Conservation (phyloP, 176 grass and related monocot genomes). For the Urochloa ruziziensis region DNA sequence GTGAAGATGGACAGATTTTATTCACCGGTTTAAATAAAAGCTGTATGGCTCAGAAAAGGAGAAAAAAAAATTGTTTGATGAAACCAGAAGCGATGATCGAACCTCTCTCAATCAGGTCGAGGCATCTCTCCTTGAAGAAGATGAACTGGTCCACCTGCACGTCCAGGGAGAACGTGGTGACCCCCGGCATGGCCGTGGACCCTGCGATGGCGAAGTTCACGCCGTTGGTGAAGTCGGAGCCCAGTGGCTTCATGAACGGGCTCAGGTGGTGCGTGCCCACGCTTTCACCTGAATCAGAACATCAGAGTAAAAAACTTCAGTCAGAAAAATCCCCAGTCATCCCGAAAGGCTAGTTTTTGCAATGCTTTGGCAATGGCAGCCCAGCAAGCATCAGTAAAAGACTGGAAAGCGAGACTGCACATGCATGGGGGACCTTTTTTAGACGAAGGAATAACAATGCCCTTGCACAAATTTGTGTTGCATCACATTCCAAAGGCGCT, state of each 20-base stretch:
- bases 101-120: constrained; percentile 50
- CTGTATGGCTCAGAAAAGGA: neutral
- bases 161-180: constrained; percentile 39
- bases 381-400: neutral
- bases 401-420: neutral
- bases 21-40: neutral
- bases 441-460: neutral
- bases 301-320: neutral
- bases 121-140: constrained; percentile 55
- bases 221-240: constrained; percentile 55
- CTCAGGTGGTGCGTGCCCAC: constrained; percentile 56
- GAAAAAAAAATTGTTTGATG: neutral
- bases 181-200: constrained; percentile 34
- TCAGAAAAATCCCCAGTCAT: neutral
- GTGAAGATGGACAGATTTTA: neutral
- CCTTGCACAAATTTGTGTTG: neutral
- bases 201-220: constrained; percentile 68
- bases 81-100: neutral
- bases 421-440: neutral
- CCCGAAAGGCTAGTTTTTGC: neutral
- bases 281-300: constrained; percentile 45
- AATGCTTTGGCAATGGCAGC: neutral
- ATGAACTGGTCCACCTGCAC: constrained; percentile 69
- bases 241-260: constrained; percentile 72
- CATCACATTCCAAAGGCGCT: neutral